These are phyloP conservation scores for Yamadazyma dendronema DNA, from an alignment of 1,139 yeast species.

Conservation along the genomic window DNA sequence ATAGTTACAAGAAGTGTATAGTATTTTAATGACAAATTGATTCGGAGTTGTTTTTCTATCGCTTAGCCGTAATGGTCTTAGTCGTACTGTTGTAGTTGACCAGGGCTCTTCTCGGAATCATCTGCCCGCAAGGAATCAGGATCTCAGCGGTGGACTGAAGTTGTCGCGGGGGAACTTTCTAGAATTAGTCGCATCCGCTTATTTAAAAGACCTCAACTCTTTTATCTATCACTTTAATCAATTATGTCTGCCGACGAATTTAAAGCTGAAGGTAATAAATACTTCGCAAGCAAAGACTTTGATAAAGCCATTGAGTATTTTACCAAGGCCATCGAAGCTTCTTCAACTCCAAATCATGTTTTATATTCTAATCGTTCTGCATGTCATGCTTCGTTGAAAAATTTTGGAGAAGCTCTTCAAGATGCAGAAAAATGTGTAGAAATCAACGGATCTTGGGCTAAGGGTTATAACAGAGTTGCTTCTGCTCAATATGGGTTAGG, in stretches of 20 bases:
- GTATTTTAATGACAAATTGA: neutral
- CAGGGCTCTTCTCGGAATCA: too few species aligned
- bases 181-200: slow-evolving; percentile 8
- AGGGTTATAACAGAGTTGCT: slow-evolving; percentile 91
- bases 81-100: too few species aligned
- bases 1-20: neutral
- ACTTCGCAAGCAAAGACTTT: slow-evolving; percentile 85
- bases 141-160: too few species aligned
- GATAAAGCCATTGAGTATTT: slow-evolving; percentile 76
- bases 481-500: slow-evolving; percentile 90
- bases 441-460: slow-evolving; percentile 85
- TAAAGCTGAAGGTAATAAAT: slow-evolving; percentile 86
- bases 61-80: too few species aligned
- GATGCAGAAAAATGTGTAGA: slow-evolving; percentile 84
- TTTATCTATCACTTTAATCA: too few species aligned
- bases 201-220: neutral
- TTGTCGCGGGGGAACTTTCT: slow-evolving; percentile 11
- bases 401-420: slow-evolving; percentile 68
- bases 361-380: slow-evolving; percentile 95
- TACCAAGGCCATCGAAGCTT: slow-evolving; percentile 84
- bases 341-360: slow-evolving; percentile 82
- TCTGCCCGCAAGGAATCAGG: too few species aligned
- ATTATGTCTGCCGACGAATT: slow-evolving; percentile 65
- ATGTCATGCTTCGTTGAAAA: slow-evolving; percentile 74
- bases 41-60: neutral